Evolutionary conservation across 768 basidiomycete genomes (phyloP).

Genomic region (Russula sp.): DNA sequence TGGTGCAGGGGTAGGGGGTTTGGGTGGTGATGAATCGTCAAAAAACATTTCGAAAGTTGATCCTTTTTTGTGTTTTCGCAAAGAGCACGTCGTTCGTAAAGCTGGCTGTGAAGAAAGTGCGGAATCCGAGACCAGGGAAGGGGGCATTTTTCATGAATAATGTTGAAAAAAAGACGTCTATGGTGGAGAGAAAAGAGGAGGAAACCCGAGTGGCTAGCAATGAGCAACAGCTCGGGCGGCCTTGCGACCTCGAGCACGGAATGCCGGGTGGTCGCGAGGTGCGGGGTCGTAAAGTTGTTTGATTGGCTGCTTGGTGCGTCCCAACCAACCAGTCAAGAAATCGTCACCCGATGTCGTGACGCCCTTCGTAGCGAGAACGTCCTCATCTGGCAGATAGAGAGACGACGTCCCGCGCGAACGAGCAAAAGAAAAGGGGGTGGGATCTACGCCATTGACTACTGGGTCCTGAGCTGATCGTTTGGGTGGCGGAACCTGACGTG

Average conservation of each 20-base stretch:
- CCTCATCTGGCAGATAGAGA: slow-evolving; percentile 30
- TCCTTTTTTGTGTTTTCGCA: slow-evolving; percentile 27
- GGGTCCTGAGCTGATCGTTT: slow-evolving; percentile 24
- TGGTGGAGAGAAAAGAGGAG: slow-evolving; percentile 8
- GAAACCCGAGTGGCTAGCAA: slow-evolving; percentile 34
- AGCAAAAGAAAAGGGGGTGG: slow-evolving; percentile 14
- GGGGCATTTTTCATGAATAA: slow-evolving; percentile 16
- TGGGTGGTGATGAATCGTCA: slow-evolving; percentile 1
- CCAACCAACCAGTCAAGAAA: slow-evolving; percentile 19
- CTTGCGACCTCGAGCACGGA: slow-evolving; percentile 46
- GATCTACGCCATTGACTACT: slow-evolving; percentile 19
- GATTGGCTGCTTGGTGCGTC: slow-evolving; percentile 6
- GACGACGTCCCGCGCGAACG: slow-evolving; percentile 24
- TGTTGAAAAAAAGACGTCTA: slow-evolving; percentile 24
- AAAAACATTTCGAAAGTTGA: slow-evolving; percentile 6
- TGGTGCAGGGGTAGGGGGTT: too few species aligned
- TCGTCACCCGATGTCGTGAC: slow-evolving; percentile 10
- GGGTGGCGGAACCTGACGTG: slow-evolving; percentile 14
- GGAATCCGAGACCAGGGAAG: slow-evolving; percentile 15
- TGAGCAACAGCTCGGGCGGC: slow-evolving; percentile 37
- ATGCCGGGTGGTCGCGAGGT: slow-evolving; percentile 38
- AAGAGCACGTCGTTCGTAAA: slow-evolving; percentile 16
- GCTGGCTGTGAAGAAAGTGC: slow-evolving; percentile 4
- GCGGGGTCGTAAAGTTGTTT: slow-evolving; percentile 12
- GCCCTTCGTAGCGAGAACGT: slow-evolving; percentile 24